phyloP scores from a whole-genome alignment of 2,329 filamentous ascomycete species.

The Rugonectria rugulosa region DNA sequence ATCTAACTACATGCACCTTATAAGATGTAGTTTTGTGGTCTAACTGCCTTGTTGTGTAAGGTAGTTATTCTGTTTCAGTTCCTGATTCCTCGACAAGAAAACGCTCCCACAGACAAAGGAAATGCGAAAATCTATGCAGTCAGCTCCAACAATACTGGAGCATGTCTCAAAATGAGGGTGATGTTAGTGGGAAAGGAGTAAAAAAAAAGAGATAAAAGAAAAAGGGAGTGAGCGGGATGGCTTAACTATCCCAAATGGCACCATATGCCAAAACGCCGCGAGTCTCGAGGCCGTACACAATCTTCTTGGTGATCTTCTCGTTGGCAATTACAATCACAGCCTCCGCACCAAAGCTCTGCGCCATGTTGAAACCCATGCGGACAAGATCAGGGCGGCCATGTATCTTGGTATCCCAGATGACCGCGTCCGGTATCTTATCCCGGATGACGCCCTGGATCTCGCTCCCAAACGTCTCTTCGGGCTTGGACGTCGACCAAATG shows the following conservation, averaged over 20 bases:
- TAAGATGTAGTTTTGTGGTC: too few relatives aligned
- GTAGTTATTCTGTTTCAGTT: too few relatives aligned
- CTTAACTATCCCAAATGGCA: conserved; percentile 72
- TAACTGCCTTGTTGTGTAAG: too few relatives aligned
- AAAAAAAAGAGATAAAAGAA: background rate
- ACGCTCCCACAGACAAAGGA: too few relatives aligned
- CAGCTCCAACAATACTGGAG: too few relatives aligned
- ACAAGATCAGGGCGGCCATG: conserved; percentile 67
- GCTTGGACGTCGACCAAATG: conserved; percentile 72
- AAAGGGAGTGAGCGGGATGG: conserved; percentile 4
- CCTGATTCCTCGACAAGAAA: too few relatives aligned
- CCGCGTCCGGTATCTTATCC: conserved; percentile 64
- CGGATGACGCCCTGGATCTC: conserved; percentile 64
- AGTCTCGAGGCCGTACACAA: conserved; percentile 73
- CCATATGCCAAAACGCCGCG: conserved; percentile 73
- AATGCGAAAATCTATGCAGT: too few relatives aligned
- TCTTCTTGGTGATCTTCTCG: conserved; percentile 69
- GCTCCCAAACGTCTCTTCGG: conserved; percentile 68
- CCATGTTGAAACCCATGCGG: conserved; percentile 59
- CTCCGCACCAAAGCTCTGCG: conserved; percentile 65
- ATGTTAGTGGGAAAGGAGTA: background rate
- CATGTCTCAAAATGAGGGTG: too few relatives aligned
- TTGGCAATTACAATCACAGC: conserved; percentile 80
- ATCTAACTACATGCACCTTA: too few relatives aligned
- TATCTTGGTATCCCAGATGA: conserved; percentile 71